These are phyloP conservation scores for Ailanthus altissimus DNA, from an alignment of 345 rosid genomes.

Conservation along the genomic window DNA sequence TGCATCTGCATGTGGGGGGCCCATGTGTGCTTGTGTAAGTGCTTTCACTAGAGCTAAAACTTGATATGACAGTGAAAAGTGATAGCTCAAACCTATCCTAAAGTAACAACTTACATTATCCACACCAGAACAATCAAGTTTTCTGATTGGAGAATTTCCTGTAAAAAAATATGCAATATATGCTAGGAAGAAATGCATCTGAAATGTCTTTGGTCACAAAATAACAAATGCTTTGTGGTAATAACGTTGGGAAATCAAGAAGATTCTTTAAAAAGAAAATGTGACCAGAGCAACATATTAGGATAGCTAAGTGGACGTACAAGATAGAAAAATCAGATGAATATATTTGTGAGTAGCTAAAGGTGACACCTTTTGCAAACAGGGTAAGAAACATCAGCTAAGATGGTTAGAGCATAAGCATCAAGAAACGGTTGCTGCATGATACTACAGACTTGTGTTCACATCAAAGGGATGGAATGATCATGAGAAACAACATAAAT, in stretches of 20 bases:
- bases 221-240: background rate
- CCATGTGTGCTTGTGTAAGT: background rate
- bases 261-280: background rate
- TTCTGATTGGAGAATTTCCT: background rate
- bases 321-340: background rate
- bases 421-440: background rate
- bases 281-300: background rate
- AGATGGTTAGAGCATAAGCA: background rate
- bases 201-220: background rate
- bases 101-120: background rate
- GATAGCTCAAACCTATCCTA: background rate
- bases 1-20: background rate
- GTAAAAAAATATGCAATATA: background rate
- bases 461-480: background rate
- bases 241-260: background rate
- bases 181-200: background rate
- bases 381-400: background rate
- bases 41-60: background rate
- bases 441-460: background rate
- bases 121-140: background rate
- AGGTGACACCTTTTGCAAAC: background rate
- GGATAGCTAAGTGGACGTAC: background rate
- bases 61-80: background rate
- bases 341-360: background rate
- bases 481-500: background rate